These are phyloP conservation scores for Fusarium sp. DNA, from an alignment of 2,329 filamentous ascomycete genomes.

Conservation along the genomic window DNA sequence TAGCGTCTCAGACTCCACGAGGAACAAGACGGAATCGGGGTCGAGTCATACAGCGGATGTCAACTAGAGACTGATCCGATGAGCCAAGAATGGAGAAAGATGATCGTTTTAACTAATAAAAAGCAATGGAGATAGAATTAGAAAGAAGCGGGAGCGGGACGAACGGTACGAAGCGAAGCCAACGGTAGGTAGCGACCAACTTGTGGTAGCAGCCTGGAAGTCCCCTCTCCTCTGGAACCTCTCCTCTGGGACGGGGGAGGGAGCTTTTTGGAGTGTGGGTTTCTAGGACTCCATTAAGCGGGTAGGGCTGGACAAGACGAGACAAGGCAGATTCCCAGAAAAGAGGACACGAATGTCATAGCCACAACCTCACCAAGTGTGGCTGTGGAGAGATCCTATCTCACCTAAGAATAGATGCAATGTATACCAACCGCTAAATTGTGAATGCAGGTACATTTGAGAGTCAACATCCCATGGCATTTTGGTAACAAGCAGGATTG, in stretches of 20 bases:
- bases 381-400: constrained; percentile 24
- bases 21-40: constrained; percentile 40
- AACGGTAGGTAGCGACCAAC: constrained; percentile 19
- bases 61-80: constrained; percentile 25
- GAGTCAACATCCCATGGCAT: background rate
- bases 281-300: constrained; percentile 19
- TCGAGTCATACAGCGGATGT: constrained; percentile 44
- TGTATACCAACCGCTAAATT: constrained; percentile 9
- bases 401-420: constrained; percentile 13
- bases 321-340: constrained; percentile 27
- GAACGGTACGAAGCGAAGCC: constrained; percentile 45
- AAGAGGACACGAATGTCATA: constrained; percentile 9
- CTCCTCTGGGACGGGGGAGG: constrained; percentile 14
- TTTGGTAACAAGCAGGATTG: constrained; percentile 13
- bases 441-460: background rate
- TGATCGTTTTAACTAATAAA: constrained; percentile 10
- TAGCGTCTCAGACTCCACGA: constrained; percentile 56
- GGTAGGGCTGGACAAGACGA: constrained; percentile 34
- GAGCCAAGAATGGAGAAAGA: constrained; percentile 21
- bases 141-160: constrained; percentile 42
- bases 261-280: constrained; percentile 19
- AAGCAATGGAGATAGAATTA: constrained; percentile 5
- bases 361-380: constrained; percentile 16
- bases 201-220: constrained; percentile 14
- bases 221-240: constrained; percentile 2